phyloP scores from a whole-genome alignment of 2,329 filamentous ascomycete species.

The Triangularia setosa region DNA sequence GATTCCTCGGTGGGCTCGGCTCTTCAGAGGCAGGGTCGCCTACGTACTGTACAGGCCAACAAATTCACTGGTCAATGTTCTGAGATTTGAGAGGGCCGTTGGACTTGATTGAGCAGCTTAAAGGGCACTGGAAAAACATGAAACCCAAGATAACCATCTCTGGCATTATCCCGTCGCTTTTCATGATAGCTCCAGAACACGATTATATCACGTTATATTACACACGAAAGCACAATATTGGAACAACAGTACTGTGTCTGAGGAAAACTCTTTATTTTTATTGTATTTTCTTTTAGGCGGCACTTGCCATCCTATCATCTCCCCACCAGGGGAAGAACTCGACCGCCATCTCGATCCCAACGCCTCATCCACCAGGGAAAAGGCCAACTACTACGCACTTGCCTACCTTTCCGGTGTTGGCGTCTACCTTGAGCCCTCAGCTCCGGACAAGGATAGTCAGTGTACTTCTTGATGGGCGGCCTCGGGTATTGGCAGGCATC shows the following conservation, averaged over 20 bases:
- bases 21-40: no score
- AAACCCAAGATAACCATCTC: no score
- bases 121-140: no score
- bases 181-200: no score
- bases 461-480: background rate
- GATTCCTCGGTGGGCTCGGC: no score
- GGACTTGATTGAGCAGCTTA: no score
- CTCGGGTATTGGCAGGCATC: background rate
- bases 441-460: background rate
- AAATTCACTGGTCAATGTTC: no score
- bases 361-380: background rate
- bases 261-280: background rate
- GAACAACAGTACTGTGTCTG: background rate
- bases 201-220: no score
- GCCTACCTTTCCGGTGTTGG: background rate
- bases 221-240: background rate
- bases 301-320: background rate
- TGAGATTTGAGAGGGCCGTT: no score
- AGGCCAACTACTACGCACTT: background rate
- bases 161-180: no score
- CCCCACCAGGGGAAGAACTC: background rate
- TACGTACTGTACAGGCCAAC: no score
- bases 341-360: background rate
- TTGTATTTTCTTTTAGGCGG: background rate
- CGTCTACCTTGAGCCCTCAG: background rate